These are phyloP conservation scores for Ephemerocybe angulata DNA, from an alignment of 768 basidiomycete species.

Conservation along the genomic window DNA sequence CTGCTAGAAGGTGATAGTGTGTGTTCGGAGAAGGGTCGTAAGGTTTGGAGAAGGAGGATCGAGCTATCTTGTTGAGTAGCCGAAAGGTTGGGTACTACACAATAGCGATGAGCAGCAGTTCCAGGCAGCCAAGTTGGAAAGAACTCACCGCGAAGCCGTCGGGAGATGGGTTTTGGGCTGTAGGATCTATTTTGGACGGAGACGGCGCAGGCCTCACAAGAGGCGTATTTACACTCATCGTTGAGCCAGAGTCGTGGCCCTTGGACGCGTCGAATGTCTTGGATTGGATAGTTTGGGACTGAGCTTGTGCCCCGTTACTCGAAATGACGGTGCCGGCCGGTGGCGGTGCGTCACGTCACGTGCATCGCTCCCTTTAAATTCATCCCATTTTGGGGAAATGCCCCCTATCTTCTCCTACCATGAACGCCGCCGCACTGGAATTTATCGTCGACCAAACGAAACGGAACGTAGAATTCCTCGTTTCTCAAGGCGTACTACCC, in stretches of 20 bases:
- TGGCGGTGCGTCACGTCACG: background rate
- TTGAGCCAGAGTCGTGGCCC: background rate
- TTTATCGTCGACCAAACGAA: conserved; percentile 56
- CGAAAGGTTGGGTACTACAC: conserved; percentile 47
- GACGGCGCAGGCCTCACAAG: conserved; percentile 34
- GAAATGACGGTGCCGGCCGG: background rate
- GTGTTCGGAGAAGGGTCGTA: conserved; percentile 42
- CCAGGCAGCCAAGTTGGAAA: conserved; percentile 26
- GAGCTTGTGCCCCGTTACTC: background rate
- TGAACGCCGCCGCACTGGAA: conserved; percentile 24
- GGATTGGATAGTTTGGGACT: background rate
- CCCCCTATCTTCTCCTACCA: background rate
- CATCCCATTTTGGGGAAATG: background rate
- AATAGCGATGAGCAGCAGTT: background rate
- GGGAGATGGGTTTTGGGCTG: conserved; percentile 33
- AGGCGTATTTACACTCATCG: conserved; percentile 22
- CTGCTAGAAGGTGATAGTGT: conserved; percentile 50
- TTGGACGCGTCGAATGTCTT: conserved; percentile 1
- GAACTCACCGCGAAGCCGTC: conserved; percentile 36
- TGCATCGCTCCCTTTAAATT: background rate
- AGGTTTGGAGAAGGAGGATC: conserved; percentile 58
- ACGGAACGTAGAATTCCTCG: conserved; percentile 53
- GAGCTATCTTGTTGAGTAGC: conserved; percentile 57
- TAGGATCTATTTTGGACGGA: conserved; percentile 35
- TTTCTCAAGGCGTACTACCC: conserved; percentile 45